A percentile compares a stretch with the other conserved stretches of the same genome.
Conservation (phyloP, 2,329 filamentous ascomycete genomes). For the Tolypocladium inflatum region DNA sequence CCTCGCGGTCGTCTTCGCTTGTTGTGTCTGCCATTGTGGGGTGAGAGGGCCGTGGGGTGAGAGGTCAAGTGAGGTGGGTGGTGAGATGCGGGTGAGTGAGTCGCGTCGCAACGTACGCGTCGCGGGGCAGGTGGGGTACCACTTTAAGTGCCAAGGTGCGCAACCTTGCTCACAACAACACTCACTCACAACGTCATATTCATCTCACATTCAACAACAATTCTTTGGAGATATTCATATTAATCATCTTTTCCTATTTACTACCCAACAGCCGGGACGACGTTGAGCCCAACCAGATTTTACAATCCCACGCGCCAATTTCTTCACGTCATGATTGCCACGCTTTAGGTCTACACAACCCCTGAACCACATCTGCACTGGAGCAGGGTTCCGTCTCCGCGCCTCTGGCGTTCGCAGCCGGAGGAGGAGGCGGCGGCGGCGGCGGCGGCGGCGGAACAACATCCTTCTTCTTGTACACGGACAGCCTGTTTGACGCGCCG, state of each 20-base stretch:
- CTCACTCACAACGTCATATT: background rate
- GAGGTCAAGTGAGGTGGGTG: background rate
- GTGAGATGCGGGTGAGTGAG: background rate
- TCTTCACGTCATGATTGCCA: background rate
- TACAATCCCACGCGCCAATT: background rate
- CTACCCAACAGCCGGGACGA: background rate
- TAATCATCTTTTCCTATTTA: background rate
- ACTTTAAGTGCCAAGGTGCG: background rate
- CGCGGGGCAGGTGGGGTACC: background rate
- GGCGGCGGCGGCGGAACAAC: background rate
- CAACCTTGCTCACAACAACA: background rate
- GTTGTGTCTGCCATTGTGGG: constrained; percentile 21
- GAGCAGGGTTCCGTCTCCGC: background rate
- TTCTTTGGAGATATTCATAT: background rate
- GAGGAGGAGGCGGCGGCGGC: background rate
- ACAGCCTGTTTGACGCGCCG: constrained; percentile 28
- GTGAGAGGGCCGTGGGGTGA: background rate
- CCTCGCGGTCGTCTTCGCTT: constrained; percentile 25
- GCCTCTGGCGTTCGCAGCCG: background rate
- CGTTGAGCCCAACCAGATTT: background rate
- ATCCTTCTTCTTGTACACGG: constrained; percentile 20
- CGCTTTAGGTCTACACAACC: background rate
- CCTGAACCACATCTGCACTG: background rate
- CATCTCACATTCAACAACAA: background rate
- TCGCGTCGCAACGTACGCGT: background rate